phyloP scores from a whole-genome alignment of 306 rosid genomes.

The Boehmeria nivea region DNA sequence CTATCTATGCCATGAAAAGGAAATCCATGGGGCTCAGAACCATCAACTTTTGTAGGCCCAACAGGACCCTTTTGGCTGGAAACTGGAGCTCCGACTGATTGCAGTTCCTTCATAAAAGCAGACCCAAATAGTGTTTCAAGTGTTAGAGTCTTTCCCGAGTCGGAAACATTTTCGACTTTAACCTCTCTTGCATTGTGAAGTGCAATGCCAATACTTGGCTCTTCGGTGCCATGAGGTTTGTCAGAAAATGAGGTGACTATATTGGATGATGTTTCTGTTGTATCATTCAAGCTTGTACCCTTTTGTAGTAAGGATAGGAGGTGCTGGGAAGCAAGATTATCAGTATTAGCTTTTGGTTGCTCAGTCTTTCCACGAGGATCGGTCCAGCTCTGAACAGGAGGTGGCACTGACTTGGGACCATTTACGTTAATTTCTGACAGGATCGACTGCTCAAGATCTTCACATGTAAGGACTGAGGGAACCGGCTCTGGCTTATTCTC shows the following conservation, averaged over 20 bases:
- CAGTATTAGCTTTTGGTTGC: constrained; percentile 41
- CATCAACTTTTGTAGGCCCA: constrained; percentile 48
- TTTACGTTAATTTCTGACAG: constrained; percentile 60
- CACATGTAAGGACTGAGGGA: constrained; percentile 80
- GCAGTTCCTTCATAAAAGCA: constrained; percentile 96
- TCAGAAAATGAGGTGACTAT: constrained; percentile 28
- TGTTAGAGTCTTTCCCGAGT: constrained; percentile 53
- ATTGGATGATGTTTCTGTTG: constrained; percentile 29
- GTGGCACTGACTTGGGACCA: constrained; percentile 31
- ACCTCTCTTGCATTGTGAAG: constrained; percentile 42
- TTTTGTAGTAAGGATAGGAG: constrained; percentile 81
- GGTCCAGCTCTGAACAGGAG: constrained; percentile 32
- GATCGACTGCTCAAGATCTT: constrained; percentile 88
- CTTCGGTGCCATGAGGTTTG: constrained; percentile 33
- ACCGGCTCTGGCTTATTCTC: constrained; percentile 50
- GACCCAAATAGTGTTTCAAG: constrained; percentile 92
- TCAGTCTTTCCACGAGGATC: constrained; percentile 42
- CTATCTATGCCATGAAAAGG: constrained; percentile 40
- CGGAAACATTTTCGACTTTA: constrained; percentile 38
- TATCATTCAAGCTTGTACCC: constrained; percentile 45
- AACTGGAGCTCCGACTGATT: constrained; percentile 95
- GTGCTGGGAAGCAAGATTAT: constrained; percentile 73
- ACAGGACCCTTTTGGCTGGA: constrained; percentile 68
- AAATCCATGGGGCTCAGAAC: constrained; percentile 45
- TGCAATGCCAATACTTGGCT: constrained; percentile 28